Conservation (phyloP, 2,329 filamentous ascomycete genomes). For the Penicillium sp. region DNA sequence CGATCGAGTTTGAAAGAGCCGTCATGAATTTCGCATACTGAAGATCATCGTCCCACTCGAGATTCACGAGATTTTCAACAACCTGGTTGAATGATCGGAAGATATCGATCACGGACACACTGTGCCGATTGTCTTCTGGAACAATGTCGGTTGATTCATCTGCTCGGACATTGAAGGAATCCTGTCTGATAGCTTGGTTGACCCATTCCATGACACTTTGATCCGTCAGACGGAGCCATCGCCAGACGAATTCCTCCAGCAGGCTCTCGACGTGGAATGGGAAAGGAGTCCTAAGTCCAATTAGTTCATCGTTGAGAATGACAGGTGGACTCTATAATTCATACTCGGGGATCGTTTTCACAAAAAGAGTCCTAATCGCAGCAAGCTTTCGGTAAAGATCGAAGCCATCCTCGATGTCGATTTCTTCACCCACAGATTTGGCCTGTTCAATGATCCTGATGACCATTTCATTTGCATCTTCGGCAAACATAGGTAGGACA, state of each 20-base stretch:
- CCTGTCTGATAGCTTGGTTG: constrained; percentile 85
- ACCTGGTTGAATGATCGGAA: constrained; percentile 93
- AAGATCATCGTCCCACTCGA: constrained; percentile 90
- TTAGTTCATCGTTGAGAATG: constrained; percentile 10
- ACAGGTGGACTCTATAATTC: constrained; percentile 9
- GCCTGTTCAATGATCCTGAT: constrained; percentile 73
- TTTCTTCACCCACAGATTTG: constrained; percentile 67
- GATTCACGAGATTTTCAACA: constrained; percentile 77
- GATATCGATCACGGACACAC: constrained; percentile 87
- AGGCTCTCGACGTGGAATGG: constrained; percentile 83
- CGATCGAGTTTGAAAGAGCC: constrained; percentile 78
- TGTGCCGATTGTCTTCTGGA: constrained; percentile 81
- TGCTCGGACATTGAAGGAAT: constrained; percentile 74
- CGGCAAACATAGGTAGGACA: constrained; percentile 84
- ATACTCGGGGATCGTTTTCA: constrained; percentile 65
- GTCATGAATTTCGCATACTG: constrained; percentile 98
- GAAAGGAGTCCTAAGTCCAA: constrained; percentile 57
- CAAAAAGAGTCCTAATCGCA: constrained; percentile 78
- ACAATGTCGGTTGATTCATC: constrained; percentile 62
- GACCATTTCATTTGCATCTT: constrained; percentile 83
- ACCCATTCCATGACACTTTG: constrained; percentile 77
- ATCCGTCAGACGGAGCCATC: constrained; percentile 84
- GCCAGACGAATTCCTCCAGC: constrained; percentile 90
- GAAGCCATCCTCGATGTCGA: constrained; percentile 89
- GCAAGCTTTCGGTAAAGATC: constrained; percentile 87